Evolutionary conservation across 345 rosid species (phyloP), one percentile per base, ranked within the genome.

Genomic region (Alliaria petiolata): DNA sequence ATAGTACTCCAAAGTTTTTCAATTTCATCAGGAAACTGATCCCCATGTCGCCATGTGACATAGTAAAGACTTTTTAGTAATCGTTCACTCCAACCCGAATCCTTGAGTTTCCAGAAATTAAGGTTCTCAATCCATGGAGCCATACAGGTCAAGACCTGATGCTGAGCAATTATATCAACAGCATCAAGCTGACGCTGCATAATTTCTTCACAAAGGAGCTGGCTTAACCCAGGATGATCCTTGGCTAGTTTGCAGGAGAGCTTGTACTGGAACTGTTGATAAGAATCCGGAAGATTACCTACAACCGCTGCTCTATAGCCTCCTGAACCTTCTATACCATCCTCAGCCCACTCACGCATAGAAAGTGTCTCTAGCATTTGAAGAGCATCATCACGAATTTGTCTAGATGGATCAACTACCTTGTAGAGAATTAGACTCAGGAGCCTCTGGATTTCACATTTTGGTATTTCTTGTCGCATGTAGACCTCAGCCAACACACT

Each of bases 61-160:
- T 95, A 95, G 78, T 95, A 95, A 74, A 95, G 98, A 78, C 98
- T 91, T 85, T 95, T 95, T 44, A 95, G 74, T 81, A 89, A 80
- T 77, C 99, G 86, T 65, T 91, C 98, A 82, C 96, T 87, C 99
- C 99, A 95, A 72, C 98, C 98, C 0, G 99, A 89, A 73, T 95
- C 99, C 86, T 89, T 95, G 67, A 91, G 96, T 85, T 89, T 95
- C 98, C 98, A 95, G 81, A 95, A 89, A 77, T 95, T 89, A 57
- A 95, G 96, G 61, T 95, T 95, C 81, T 95, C 99, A 80, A 95
- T 95, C 98, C 99, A 95, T 22, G 99, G 99, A 80, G 99, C 99
- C 99, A 95, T 89, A 79, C 99, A 95, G 7, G 99, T 95, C 78
- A 95, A 83, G 68, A 91, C 99, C 86, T 95, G 99, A 83, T 95